A percentile compares a stretch with the other conserved stretches of the same genome.
These are phyloP conservation scores for Vitis hybrid DNA, from an alignment of 177 flowering plant genomes.

Conservation along the genomic window DNA sequence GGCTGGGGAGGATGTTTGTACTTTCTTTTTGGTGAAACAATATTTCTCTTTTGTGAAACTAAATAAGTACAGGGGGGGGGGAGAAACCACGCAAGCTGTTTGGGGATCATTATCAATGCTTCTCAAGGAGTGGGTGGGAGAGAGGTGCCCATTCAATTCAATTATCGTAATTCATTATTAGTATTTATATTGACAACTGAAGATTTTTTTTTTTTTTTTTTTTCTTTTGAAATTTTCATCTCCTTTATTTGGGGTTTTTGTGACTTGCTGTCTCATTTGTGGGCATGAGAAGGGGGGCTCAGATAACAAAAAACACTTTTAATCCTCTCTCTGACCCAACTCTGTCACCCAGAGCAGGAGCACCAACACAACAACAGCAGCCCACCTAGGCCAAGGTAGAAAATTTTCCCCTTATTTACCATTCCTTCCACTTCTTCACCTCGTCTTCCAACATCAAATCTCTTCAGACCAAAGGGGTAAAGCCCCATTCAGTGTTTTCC, in stretches of 20 bases:
- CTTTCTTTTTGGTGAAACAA: slow-evolving; percentile 16
- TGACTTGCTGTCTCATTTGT: neutral
- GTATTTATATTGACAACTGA: too few relatives aligned
- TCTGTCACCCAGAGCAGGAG: slow-evolving; percentile 23
- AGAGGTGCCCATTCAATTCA: slow-evolving; percentile 1
- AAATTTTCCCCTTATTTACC: neutral
- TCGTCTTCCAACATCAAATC: neutral
- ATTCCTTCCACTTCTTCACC: neutral
- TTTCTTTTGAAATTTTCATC: too few relatives aligned
- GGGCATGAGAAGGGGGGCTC: slow-evolving; percentile 2
- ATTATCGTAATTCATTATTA: too few relatives aligned
- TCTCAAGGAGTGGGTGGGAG: slow-evolving; percentile 12
- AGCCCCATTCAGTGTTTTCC: neutral
- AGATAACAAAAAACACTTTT: slow-evolving; percentile 4
- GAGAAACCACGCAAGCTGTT: slow-evolving; percentile 11
- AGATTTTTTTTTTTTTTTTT: too few relatives aligned
- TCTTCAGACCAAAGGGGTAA: neutral
- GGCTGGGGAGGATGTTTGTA: slow-evolving; percentile 8
- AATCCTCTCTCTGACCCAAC: slow-evolving; percentile 15
- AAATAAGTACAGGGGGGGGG: slow-evolving; percentile 2
- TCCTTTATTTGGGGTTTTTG: too few relatives aligned
- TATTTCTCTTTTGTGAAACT: slow-evolving; percentile 3
- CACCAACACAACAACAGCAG: slow-evolving; percentile 11
- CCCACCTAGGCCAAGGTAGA: slow-evolving; percentile 8
- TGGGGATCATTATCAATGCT: slow-evolving; percentile 20